Evolutionary conservation across 805 yeast genomes (phyloP).

Genomic region (Saturnispora silvae): DNA sequence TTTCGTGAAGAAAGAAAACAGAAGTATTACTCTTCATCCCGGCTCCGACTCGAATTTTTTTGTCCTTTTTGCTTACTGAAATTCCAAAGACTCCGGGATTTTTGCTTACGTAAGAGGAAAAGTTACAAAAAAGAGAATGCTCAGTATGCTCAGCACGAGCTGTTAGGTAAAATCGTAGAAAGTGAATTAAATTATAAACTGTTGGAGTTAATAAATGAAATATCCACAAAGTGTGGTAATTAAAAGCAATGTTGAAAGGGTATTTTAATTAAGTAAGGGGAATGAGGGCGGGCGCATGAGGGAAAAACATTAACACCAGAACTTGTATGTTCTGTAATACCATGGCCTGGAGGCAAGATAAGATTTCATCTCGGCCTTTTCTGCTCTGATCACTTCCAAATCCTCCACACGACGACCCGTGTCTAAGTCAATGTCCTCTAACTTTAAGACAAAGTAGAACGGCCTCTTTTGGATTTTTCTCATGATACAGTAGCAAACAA

Average conservation of each 20-base stretch:
- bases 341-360: slow-evolving; percentile 35
- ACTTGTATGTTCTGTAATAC: slow-evolving; percentile 38
- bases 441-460: slow-evolving; percentile 33
- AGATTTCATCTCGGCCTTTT: slow-evolving; percentile 47
- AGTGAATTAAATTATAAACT: too few species aligned
- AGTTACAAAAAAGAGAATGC: too few species aligned
- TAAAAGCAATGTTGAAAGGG: background rate
- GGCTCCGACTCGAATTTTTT: slow-evolving; percentile 7
- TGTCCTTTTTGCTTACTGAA: background rate
- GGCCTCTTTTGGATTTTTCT: slow-evolving; percentile 23
- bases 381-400: slow-evolving; percentile 44
- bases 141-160: too few species aligned
- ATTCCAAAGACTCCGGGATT: background rate
- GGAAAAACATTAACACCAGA: slow-evolving; percentile 38
- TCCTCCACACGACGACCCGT: slow-evolving; percentile 55
- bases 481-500: slow-evolving; percentile 22
- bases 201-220: slow-evolving; percentile 1
- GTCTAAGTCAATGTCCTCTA: slow-evolving; percentile 45
- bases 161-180: too few species aligned
- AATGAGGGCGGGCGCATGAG: background rate
- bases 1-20: slow-evolving; percentile 7
- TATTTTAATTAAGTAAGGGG: background rate
- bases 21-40: slow-evolving; percentile 6
- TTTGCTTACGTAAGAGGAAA: slow-evolving; percentile 1
- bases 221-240: background rate